These are phyloP conservation scores for Cyclotella choctawhatcheeana DNA, from an alignment of 108 stramenopile species.

Conservation along the genomic window DNA sequence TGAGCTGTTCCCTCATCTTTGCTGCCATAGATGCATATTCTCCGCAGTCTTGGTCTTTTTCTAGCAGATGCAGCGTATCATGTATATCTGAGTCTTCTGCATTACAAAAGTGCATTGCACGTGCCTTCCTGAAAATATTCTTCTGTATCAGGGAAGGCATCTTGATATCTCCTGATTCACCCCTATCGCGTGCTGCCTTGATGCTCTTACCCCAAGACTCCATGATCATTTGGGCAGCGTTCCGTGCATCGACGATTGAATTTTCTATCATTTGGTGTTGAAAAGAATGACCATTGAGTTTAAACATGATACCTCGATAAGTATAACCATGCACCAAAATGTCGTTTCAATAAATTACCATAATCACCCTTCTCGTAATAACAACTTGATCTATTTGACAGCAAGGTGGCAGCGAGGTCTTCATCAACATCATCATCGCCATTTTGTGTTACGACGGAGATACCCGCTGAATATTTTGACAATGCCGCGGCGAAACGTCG, in stretches of 20 bases:
- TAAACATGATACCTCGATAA: neutral
- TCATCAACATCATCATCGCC: neutral
- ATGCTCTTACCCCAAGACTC: neutral
- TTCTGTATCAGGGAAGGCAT: neutral
- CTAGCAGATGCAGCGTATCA: neutral
- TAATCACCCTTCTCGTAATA: constrained; percentile 28
- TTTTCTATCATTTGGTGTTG: neutral
- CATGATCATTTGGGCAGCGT: neutral
- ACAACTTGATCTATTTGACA: constrained; percentile 29
- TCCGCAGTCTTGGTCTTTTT: neutral
- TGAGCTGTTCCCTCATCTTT: neutral
- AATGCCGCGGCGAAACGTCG: constrained; percentile 9
- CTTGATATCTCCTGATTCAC: constrained; percentile 1
- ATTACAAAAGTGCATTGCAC: constrained; percentile 19
- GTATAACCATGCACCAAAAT: neutral
- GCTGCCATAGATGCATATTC: neutral
- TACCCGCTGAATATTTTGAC: constrained; percentile 8
- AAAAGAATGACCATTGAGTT: neutral
- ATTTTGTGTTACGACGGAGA: neutral
- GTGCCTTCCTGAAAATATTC: constrained; percentile 16
- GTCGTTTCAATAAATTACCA: constrained; percentile 1
- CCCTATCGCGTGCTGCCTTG: neutral
- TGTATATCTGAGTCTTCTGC: neutral
- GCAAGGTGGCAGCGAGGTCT: constrained; percentile 8
- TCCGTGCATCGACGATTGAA: neutral